Base-by-base conservation (phyloP, 176 grass and related monocot genomes). In the Hordeum marinum region DNA sequence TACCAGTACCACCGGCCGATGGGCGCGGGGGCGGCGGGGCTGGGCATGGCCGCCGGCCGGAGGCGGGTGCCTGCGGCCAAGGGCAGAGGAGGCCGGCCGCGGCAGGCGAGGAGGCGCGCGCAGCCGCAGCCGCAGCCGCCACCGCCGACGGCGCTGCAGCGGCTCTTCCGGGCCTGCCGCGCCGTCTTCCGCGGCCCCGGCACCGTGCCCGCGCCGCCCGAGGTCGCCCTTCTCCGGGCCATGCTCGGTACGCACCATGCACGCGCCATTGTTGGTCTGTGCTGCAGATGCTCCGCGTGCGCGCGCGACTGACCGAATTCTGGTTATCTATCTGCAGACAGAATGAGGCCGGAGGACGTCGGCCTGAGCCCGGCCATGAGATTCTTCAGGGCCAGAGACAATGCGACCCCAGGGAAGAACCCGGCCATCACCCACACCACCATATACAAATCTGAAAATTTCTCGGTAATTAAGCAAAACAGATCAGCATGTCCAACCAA, bases 81-180 rank as follows among this genome's bases (percentile, higher is more conserved):
- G 39, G 25, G 46, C 40, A 21, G 62, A 7, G 0, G 5, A 0
- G 23, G 18, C 31, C 43, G 39, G 68, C 39, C 21, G 23, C 75
- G 85, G 29, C 86, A 74, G 42, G 75, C 6, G 12, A 71, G 88
- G 82, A 77, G 90, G 14, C 48, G 48, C 6, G 48, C 48, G 5
- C 48, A 52, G 35, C 35, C 35, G 34, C 34, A 2, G 29, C 29
- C 29, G 29, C 29, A 29, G 46, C 85, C 78, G 29, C 29, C 1
- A 2, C 29, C 29, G 17, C 17, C 85, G 59, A 50, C 46, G 14
- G 45, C 76, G 6, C 81, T 95, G 63, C 96, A 95, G 89, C 87
- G 88, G 3, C 88, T 98, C 55, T 95, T 98, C 73, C 86, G 72
- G 70, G 85, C 91, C 1, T 98, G 96, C 84, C 90, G 90, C 80